Evolutionary conservation across 2,329 filamentous ascomycete genomes (phyloP), one percentile per base, ranked within the genome.

Genomic region (Arthroderma sp.): DNA sequence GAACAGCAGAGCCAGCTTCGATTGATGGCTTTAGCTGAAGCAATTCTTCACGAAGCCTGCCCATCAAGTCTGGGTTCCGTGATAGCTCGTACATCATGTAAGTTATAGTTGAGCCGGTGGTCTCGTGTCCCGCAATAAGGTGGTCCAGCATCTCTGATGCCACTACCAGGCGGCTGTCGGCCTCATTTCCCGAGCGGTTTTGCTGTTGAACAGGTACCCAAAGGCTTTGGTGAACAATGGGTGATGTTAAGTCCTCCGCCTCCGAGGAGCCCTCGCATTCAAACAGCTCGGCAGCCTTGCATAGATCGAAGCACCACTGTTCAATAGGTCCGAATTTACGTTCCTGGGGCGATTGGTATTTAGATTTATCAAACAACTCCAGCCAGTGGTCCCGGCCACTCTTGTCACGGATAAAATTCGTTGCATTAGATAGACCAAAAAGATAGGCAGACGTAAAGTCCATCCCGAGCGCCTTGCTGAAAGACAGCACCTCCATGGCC

Each of bases 71-170:
- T 29, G 41, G 45, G 15, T 30, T 29, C 5, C 42, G 41, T 7
- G 44, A 46, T 4, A 44, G 31, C 29, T 47, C 41, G 22, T 39
- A 44, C 34, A 44, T 44, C 6, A 40, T n/a, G 36, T 44, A 44
- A 11, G 41, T 41, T 6, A 47, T 28, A 8, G 45, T 40, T 28
- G 40, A 44, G 7, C 45, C 44, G 5, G 78, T 78, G 0, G 84
- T 88, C 59, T 91, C 84, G 51, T 86, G 83, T 1, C 83, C 84
- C 0, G 84, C 84, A 5, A 83, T 71, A 0, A 86, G 69, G 50
- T 89, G 83, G 54, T 87, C 83, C 28, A 87, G 70, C 47, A 86
- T 69, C 58, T 89, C 85, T n/a, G 78, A 83, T 1, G 82, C 81
- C 11, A 85, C 64, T 1, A 71, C 67, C 0, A 74, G 57, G 10